Conservation (phyloP, 805 yeast species). For the Pichia californica region DNA sequence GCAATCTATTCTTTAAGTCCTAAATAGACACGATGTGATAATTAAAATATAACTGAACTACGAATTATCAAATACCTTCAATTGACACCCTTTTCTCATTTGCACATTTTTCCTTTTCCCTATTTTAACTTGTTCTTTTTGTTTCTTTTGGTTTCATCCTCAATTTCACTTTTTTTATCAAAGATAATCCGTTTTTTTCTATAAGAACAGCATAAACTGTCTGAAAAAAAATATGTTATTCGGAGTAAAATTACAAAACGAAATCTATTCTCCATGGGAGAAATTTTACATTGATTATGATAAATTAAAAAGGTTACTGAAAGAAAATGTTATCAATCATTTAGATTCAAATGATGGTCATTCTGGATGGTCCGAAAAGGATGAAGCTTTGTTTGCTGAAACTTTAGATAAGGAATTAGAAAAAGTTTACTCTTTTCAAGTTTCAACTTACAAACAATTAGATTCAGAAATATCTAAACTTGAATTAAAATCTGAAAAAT, state of each 20-base stretch:
- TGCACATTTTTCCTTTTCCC: no score
- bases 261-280: slow-evolving; percentile 86
- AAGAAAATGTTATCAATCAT: slow-evolving; percentile 48
- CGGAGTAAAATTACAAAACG: slow-evolving; percentile 75
- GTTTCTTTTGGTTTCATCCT: no score
- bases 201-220: no score
- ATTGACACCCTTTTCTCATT: no score
- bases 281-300: slow-evolving; percentile 63
- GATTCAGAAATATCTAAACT: slow-evolving; percentile 56
- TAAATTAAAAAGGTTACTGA: slow-evolving; percentile 55
- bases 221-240: slow-evolving; percentile 56
- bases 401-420: slow-evolving; percentile 65
- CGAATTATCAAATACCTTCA: no score
- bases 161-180: no score
- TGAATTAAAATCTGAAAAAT: slow-evolving; percentile 51
- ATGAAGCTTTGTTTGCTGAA: slow-evolving; percentile 63
- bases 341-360: slow-evolving; percentile 9
- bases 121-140: no score
- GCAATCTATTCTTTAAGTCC: no score
- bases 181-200: no score
- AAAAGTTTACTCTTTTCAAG: slow-evolving; percentile 70
- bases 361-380: slow-evolving; percentile 57
- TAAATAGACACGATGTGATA: no score
- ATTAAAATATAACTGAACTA: no score
- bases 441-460: slow-evolving; percentile 59